phyloP scores from a whole-genome alignment of 1,284 basidiomycete genomes.

The Ustilago esculenta region DNA sequence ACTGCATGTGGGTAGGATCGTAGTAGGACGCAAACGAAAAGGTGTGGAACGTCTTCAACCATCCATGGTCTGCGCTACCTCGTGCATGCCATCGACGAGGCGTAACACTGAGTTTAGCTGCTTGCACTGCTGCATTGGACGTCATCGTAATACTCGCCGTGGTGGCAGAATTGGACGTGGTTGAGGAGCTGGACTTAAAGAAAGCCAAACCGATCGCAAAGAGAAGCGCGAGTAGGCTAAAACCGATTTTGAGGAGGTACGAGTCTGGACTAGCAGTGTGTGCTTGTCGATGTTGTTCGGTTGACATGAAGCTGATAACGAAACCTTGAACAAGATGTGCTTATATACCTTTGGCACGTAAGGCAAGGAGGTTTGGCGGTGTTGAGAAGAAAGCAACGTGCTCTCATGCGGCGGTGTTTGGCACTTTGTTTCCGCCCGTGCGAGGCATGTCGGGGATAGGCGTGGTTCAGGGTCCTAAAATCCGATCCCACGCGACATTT shows the following conservation, averaged over 20 bases:
- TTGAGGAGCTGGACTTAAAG: no score
- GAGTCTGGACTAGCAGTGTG: no score
- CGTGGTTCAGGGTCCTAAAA: constrained; percentile 3
- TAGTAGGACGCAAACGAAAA: constrained; percentile 81
- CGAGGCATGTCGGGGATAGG: background rate
- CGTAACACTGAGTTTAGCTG: constrained; percentile 24
- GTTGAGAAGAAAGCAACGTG: no score
- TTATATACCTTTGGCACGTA: no score
- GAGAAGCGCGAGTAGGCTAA: background rate
- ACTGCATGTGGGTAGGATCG: constrained; percentile 71
- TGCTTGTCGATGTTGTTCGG: no score
- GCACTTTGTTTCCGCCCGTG: no score
- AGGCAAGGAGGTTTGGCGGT: no score
- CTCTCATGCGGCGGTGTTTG: no score
- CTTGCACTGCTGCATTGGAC: constrained; percentile 8
- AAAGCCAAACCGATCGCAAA: no score
- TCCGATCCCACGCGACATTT: background rate
- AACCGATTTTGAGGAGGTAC: no score
- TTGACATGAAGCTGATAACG: no score
- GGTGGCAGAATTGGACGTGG: background rate
- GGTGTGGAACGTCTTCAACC: constrained; percentile 74
- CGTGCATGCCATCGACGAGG: constrained; percentile 41
- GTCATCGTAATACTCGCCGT: constrained; percentile 6
- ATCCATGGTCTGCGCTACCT: constrained; percentile 76
- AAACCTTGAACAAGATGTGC: no score